Evolutionary conservation across 768 basidiomycete species (phyloP), one percentile per base, ranked within the genome.

Genomic region (Suillus variegatus): DNA sequence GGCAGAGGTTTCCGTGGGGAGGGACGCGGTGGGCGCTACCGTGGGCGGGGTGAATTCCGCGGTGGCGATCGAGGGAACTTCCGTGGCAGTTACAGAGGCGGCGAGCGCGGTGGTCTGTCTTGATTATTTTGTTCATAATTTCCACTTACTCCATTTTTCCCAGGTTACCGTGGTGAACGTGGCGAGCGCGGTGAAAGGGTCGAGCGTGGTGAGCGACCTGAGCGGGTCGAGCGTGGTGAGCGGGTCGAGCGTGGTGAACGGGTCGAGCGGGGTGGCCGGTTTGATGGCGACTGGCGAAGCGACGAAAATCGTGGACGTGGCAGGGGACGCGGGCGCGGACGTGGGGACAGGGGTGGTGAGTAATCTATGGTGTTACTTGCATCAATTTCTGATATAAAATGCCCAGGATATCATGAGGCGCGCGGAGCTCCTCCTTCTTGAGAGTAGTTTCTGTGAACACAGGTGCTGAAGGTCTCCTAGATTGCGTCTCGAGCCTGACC

Each of bases 251-350:
- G 71, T 18, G 68, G 67, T 52, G 72, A 71, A 14, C 69, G 67
- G 4, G 67, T 66, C 13, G 44, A 46, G 20, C 69, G 67, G 20
- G 54, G 54, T n/a, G 54, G 54, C 32, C 60, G 65, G 22, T 52
- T 65, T 8, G 75, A 76, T 63, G 82, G 84, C 36, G 86, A 85
- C 56, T 84, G 82, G 80, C 81, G 85, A 63, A 82, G 81, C 51
- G 82, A 82, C 25, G 77, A 80, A 66, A 76, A 74, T 67, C 82
- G 80, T 0, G 72, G 81, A 35, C 79, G 81, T 52, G 76, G 80
- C 32, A 72, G 83, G 61, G 80, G 79, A 9, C 77, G 85, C 54
- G 82, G 84, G 14, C 81, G 84, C 38, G 82, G 82, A 25, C 77
- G 80, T 35, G 71, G 81, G 7, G 54, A 55, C 20, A 69, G 62